phyloP scores from a whole-genome alignment of 108 stramenopile genomes.

The Discostella stelligeroides region DNA sequence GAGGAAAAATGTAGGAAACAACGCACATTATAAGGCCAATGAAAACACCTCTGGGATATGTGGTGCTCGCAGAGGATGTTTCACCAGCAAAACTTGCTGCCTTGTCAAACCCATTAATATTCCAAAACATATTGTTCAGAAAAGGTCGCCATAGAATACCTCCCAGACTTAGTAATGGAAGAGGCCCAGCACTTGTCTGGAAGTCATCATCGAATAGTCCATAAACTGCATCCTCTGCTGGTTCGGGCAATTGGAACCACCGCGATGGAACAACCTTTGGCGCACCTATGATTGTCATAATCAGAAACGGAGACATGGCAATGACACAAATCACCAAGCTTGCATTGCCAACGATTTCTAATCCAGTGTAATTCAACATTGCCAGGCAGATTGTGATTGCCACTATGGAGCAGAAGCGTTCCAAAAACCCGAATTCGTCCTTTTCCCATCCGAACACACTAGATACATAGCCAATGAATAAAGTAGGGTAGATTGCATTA shows the following conservation, averaged over 20 bases:
- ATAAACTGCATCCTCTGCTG: conserved; percentile 16
- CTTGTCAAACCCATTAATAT: conserved; percentile 89
- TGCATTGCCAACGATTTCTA: conserved; percentile 87
- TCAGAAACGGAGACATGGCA: conserved; percentile 91
- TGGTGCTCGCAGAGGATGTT: conserved; percentile 74
- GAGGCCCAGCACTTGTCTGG: conserved; percentile 45
- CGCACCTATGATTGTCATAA: conserved; percentile 74
- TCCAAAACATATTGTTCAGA: conserved; percentile 96
- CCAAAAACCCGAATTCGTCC: conserved; percentile 13
- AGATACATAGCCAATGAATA: conserved; percentile 38
- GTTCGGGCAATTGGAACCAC: conserved; percentile 83
- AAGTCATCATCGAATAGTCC: conserved; percentile 56
- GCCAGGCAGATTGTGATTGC: conserved; percentile 65
- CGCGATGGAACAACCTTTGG: conserved; percentile 72
- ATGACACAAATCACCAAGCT: conserved; percentile 82
- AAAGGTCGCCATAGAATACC: conserved; percentile 89
- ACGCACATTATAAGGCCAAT: conserved; percentile 70
- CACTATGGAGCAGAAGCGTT: conserved; percentile 40
- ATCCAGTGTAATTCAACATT: conserved; percentile 86
- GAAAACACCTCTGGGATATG: conserved; percentile 83
- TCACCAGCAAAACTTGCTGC: conserved; percentile 91
- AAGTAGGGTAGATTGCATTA: conserved; percentile 42
- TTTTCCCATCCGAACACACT: conserved; percentile 30
- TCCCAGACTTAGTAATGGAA: conserved; percentile 48
- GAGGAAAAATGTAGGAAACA: conserved; percentile 77